Base-by-base conservation (phyloP, 176 grass and related monocot species). In the Zea mays region DNA sequence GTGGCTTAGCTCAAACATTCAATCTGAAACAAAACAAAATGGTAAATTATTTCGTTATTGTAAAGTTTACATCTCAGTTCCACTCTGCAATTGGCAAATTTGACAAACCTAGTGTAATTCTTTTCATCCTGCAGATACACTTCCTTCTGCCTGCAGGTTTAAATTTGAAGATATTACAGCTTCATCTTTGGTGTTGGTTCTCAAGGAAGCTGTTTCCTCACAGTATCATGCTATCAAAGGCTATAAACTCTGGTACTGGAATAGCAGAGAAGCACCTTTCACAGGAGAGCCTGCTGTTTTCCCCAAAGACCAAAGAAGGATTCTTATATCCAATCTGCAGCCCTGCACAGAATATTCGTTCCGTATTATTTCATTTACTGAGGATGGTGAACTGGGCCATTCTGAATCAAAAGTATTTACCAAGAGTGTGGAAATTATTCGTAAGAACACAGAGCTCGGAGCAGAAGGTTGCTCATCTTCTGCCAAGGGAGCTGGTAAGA, bases 191-290 rank as follows among this genome's bases (percentile, higher is more conserved):
- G 88, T 96, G 50, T 71, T 99, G 57, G 86, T 96, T 80, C 72
- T 99, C 42, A 95, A 83, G 80, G 90, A 99, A 92, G 81, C 87
- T 59, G 73, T 70, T 79, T 90, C 85, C 63, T 85, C 84, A 3
- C 71, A 62, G 35, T 75, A 70, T 64, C 80, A 85, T 85, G 60
- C 72, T 67, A 83, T 99, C 55, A 87, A 89, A 69, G 96, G 92
- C 48, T 99, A 99, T 68, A 99, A 99, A 64, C 85, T 99, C 68
- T 99, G 96, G 96, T 90, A 93, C 39, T 95, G 92, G 90, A 92
- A 92, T 70, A 89, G 67, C 68, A 85, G 88, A 86, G 96, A 95
- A 63, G 71, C 21, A 1, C 76, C 79, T 65, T 89, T 48, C 20
- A 67, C 73, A 73, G 58, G 83, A 72, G 73, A 85, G 74, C 85